Base-by-base conservation (phyloP, 768 basidiomycete genomes). In the Russula compacta region DNA sequence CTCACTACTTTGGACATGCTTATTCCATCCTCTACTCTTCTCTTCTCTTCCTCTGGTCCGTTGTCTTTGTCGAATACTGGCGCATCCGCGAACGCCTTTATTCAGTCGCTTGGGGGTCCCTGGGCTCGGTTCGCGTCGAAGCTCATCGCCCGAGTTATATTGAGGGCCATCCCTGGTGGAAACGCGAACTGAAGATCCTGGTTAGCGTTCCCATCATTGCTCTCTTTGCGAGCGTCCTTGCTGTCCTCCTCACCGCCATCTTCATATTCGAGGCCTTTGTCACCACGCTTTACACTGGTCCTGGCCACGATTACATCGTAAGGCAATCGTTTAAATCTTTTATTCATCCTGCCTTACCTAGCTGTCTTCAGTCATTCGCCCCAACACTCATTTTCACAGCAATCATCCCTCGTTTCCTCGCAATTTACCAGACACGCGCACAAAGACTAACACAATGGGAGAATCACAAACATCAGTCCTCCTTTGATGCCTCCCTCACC, bases 181-280 rank as follows among this genome's bases (percentile, higher is more conserved):
- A 75, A 62, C 79, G 84, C 19, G 88, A 93, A 63, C 70, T 83
- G 2, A 77, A 89, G 44, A 82, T 86, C 61, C 71, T 87, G 48
- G 81, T 83, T 10, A 84, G 83, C 69, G 64, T 90, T 33, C 91
- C 89, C 8, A 77, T 91, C 59, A 84, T 98, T 64, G 64, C 85
- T 3, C 67, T 85, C 21, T 94, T 93, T 69, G 87, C 87, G 0
- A 80, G 77, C 12, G 72, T 86, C 4, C 79, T 98, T 38, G 81
- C 80, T 4, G 76, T 79, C 3, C 73, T 98, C 50, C 75, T 98
- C 66, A 90, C 91, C 1, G 82, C 76, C 6, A 92, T 95, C 40
- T 93, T 93, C 69, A 77, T 90, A 19, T 79, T 95, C 53, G 94
- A 95, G 71, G 94, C 93, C 0, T 95, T 99, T 65, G 86, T 97